Evolutionary conservation across 2,329 filamentous ascomycete species (phyloP).

Genomic region (Catunica adiposa): DNA sequence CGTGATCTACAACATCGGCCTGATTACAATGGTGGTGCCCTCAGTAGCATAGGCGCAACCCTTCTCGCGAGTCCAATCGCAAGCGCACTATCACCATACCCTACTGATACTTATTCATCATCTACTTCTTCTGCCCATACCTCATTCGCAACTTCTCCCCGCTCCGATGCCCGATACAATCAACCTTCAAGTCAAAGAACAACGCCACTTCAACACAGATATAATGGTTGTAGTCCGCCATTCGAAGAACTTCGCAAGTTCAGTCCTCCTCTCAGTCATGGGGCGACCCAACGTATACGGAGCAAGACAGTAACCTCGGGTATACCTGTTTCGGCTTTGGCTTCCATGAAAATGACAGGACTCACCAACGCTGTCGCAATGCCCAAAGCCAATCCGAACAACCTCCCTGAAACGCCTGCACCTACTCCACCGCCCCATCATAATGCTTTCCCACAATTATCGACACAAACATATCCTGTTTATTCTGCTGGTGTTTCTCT

Average conservation of each 20-base stretch:
- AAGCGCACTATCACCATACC: no score
- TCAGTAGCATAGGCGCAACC: background rate
- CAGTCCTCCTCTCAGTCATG: slow-evolving; percentile 7
- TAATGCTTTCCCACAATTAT: background rate
- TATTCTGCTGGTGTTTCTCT: background rate
- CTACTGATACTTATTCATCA: no score
- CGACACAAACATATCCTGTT: background rate
- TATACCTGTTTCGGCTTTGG: background rate
- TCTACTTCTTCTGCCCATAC: no score
- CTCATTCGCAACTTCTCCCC: background rate
- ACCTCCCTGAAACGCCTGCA: slow-evolving; percentile 10
- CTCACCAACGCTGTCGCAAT: background rate
- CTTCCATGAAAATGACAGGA: background rate
- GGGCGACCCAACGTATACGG: slow-evolving; percentile 7
- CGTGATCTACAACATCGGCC: background rate
- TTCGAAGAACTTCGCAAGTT: background rate
- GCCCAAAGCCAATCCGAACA: slow-evolving; percentile 3
- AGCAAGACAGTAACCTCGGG: slow-evolving; percentile 4
- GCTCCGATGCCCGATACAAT: background rate
- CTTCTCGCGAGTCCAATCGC: background rate
- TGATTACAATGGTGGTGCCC: background rate
- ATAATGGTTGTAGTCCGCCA: background rate
- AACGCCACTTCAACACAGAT: background rate
- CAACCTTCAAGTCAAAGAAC: background rate
- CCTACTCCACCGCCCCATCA: slow-evolving; percentile 9